A percentile compares a stretch with the other conserved stretches of the same genome.
These are phyloP conservation scores for Bipolaris gigantea DNA, from an alignment of 2,329 filamentous ascomycete genomes.

Conservation along the genomic window DNA sequence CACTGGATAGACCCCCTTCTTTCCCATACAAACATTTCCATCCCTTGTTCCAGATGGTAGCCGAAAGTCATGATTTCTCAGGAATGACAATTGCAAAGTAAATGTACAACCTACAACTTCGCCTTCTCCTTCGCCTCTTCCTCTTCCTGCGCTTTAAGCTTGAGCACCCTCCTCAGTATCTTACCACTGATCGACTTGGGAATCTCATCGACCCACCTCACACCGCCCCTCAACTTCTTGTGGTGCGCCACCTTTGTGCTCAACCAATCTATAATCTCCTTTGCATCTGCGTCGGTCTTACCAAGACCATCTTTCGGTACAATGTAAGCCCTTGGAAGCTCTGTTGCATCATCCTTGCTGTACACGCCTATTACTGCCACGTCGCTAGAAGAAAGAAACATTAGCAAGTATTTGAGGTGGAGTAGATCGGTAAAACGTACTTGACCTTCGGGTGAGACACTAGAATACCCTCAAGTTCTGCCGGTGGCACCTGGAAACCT, in stretches of 20 bases:
- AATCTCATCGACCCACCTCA: constrained; percentile 52
- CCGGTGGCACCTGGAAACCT: constrained; percentile 53
- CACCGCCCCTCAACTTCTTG: constrained; percentile 52
- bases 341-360: constrained; percentile 50
- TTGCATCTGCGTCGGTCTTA: constrained; percentile 35
- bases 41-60: no score
- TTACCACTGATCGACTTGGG: constrained; percentile 53
- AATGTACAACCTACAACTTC: constrained; percentile 43
- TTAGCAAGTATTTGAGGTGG: background rate
- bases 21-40: no score
- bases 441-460: constrained; percentile 47
- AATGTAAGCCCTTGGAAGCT: constrained; percentile 46
- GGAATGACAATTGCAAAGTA: background rate
- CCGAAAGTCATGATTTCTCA: no score
- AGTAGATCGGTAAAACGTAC: constrained; percentile 37
- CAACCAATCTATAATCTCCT: constrained; percentile 50
- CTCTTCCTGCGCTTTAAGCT: constrained; percentile 48
- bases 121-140: constrained; percentile 44
- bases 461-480: constrained; percentile 52
- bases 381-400: background rate
- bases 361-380: constrained; percentile 49
- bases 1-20: no score
- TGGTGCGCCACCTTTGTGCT: constrained; percentile 50
- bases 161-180: constrained; percentile 51
- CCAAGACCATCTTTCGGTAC: constrained; percentile 38